phyloP scores from a whole-genome alignment of 225 moss, liverwort and hornwort species.

The Rhytidiadelphus loreus region DNA sequence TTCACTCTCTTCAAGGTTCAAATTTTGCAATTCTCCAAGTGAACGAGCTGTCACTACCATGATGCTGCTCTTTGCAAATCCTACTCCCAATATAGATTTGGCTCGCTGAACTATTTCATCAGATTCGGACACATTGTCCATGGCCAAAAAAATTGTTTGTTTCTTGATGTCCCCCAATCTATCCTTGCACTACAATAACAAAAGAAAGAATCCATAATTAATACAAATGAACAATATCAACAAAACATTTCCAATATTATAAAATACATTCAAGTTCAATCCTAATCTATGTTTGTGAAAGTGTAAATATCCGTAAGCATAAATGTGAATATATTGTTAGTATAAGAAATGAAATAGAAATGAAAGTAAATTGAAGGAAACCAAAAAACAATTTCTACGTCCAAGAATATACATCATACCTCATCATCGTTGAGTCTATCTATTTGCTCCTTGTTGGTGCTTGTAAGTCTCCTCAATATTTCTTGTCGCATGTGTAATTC shows the following conservation, averaged over 20 bases:
- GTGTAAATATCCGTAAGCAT: no score
- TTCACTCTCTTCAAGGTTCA: not conserved
- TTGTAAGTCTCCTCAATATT: not conserved
- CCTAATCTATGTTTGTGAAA: accelerated
- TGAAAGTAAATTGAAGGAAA: accelerated
- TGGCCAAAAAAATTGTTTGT: not conserved
- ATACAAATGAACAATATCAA: not conserved
- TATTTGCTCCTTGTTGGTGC: not conserved
- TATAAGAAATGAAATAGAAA: not conserved
- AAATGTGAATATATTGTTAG: not conserved
- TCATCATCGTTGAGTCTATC: not conserved
- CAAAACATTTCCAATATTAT: accelerated
- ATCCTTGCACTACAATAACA: not conserved
- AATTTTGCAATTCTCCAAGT: not conserved
- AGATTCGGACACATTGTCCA: not conserved
- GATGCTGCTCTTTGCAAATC: not conserved
- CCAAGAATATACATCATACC: not conserved
- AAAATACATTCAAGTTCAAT: not conserved
- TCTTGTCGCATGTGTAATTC: not conserved
- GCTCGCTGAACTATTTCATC: not conserved
- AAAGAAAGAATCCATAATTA: not conserved
- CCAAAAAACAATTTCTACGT: not conserved
- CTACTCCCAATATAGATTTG: not conserved
- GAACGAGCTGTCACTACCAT: not conserved
- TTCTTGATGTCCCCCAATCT: not conserved